Evolutionary conservation across 352 stramenopile species (phyloP).

Genomic region (Nothophytophthora sp.): DNA sequence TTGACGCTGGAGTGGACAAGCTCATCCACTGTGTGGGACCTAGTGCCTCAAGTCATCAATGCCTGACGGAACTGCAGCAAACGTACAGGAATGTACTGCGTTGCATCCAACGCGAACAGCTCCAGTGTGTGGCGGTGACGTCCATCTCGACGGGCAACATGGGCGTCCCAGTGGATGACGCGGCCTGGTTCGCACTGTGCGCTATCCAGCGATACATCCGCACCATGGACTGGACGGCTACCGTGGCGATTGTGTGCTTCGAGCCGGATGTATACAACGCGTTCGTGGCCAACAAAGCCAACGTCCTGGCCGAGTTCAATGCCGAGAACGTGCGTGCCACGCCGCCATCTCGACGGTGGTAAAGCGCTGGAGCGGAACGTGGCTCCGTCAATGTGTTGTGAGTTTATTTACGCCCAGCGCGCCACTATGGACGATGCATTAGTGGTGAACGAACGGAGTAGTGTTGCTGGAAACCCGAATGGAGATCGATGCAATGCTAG

Average conservation of each 20-base stretch:
- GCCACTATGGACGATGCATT: no score
- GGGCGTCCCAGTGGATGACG: slow-evolving; percentile 33
- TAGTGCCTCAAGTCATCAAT: slow-evolving; percentile 25
- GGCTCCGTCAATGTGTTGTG: no score
- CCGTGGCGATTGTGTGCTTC: slow-evolving; percentile 54
- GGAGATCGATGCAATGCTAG: no score
- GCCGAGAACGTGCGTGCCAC: slow-evolving; percentile 11
- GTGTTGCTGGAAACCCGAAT: no score
- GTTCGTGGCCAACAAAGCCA: slow-evolving; percentile 33
- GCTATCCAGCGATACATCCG: slow-evolving; percentile 55
- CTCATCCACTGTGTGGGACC: slow-evolving; percentile 67
- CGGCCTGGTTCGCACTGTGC: slow-evolving; percentile 44
- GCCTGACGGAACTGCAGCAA: slow-evolving; percentile 21
- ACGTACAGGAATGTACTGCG: slow-evolving; percentile 43
- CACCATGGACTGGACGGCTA: slow-evolving; percentile 42
- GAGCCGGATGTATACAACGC: slow-evolving; percentile 40
- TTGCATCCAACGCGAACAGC: slow-evolving; percentile 36
- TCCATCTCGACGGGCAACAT: slow-evolving; percentile 76
- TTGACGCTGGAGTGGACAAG: slow-evolving; percentile 49
- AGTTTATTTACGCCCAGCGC: no score
- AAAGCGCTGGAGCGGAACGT: no score
- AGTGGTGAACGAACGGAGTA: no score
- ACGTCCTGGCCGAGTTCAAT: slow-evolving; percentile 25
- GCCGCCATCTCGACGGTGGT: slow-evolving; percentile 11
- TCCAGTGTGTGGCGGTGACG: slow-evolving; percentile 51